Base-by-base conservation (phyloP, 352 stramenopile species). In the Phytophthora tubulina region DNA sequence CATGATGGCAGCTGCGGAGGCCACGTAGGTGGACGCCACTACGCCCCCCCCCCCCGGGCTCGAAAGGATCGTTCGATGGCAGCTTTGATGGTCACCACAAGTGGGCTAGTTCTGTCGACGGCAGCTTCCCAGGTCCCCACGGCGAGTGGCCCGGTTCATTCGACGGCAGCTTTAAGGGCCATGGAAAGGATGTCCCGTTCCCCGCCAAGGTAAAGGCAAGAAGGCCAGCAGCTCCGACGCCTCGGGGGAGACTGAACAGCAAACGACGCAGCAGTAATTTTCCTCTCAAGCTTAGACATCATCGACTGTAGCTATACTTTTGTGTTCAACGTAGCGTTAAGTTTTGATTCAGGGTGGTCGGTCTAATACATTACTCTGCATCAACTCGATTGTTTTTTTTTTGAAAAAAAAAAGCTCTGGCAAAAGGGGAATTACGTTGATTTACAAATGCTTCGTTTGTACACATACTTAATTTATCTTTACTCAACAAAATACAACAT, bases 161-260 rank as follows among this genome's bases (percentile, higher is more conserved):
- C 32, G 45, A 65, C n/a, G 57, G 57, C 30, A 62, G 61, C 51
- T 55, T 62, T n/a, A 32, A 41, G 3, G 50, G 63, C 36, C 46
- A 62, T 6, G 56, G 41, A 31, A 72, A 67, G 48, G 30, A 67
- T 30, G 17, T 59, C 9, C 48, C 59, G 38, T 59, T 67, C 48
- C 59, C n/a, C 17, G 63, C 13, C 63, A 52, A 51, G 53, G 54
- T n/a, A 66, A 59, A 30, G 63, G 63, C 3, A 72, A 57, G 41
- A 33, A 51, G 17, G 45, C 36, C 13, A 46, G 14, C 39, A 46
- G 13, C 39, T 57, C 51, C 11, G 65, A 58, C 0, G 49, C 59
- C n/a, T 44, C 38, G 21, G 21, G 21, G 6, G 14, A 44, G 36
- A 63, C 57, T 4, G 13, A 68, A 42, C 32, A 73, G 32, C 35